phyloP scores from a whole-genome alignment of 306 rosid species.

The Amphicarpaea edgeworthii region DNA sequence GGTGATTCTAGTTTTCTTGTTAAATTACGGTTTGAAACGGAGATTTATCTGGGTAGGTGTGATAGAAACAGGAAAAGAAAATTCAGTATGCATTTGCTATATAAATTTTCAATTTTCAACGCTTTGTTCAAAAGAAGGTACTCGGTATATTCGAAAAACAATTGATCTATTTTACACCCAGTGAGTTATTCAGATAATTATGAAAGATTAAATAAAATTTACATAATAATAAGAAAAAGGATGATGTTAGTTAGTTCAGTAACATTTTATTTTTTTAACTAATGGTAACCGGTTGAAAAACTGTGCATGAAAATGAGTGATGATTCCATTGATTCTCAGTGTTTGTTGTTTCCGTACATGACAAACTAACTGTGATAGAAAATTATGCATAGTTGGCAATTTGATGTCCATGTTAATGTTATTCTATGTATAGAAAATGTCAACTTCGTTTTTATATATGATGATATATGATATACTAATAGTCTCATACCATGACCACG shows the following conservation, averaged over 20 bases:
- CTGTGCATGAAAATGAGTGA: not conserved
- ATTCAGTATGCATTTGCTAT: not conserved
- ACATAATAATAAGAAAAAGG: not conserved
- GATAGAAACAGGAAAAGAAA: not conserved
- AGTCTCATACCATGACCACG: not conserved
- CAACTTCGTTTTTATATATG: not conserved
- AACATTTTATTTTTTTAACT: not conserved
- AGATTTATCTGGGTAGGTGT: conserved; percentile 35
- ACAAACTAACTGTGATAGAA: not conserved
- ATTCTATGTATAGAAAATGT: not conserved
- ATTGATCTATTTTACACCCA: not conserved
- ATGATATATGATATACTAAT: too few relatives aligned
- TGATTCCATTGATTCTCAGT: not conserved
- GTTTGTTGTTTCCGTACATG: not conserved
- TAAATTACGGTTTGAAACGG: not conserved
- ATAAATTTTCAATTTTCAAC: conserved; percentile 12
- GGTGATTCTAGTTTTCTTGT: not conserved
- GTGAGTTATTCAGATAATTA: not conserved
- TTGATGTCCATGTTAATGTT: not conserved
- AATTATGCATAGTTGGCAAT: conserved; percentile 30
- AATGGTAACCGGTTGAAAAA: not conserved
- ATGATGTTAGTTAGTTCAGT: not conserved
- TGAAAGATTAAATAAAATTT: not conserved
- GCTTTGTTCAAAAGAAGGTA: not conserved
- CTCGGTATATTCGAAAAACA: not conserved